These are phyloP conservation scores for Skeletonema grethae DNA, from an alignment of 108 stramenopile species.

Conservation along the genomic window DNA sequence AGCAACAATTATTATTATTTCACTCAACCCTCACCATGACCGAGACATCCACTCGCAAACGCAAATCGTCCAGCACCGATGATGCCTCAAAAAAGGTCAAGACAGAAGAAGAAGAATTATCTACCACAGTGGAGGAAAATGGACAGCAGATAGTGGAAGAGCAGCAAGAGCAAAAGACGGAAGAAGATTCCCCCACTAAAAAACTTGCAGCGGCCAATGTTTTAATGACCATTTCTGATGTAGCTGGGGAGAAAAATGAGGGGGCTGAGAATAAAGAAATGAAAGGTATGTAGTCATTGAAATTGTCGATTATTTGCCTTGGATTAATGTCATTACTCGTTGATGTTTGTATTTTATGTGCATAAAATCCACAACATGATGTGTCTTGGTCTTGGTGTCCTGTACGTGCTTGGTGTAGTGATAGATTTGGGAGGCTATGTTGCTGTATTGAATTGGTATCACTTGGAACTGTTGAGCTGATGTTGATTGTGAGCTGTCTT, in stretches of 20 bases:
- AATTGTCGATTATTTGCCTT: not conserved
- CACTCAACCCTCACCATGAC: not conserved
- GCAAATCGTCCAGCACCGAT: slow-evolving; percentile 21
- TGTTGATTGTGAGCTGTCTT: not conserved
- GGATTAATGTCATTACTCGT: not conserved
- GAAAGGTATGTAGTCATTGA: not conserved
- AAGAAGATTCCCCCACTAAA: not conserved
- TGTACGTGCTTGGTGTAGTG: not conserved
- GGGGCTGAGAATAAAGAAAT: not conserved
- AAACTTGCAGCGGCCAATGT: slow-evolving; percentile 11
- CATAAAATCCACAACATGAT: not conserved
- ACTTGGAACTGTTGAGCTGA: not conserved
- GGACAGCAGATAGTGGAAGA: not conserved
- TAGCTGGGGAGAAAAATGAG: not conserved
- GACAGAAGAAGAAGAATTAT: slow-evolving; percentile 4
- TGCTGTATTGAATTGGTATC: no score
- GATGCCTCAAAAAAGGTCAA: slow-evolving; percentile 37
- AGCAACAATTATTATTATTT: no score
- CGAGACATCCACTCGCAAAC: slow-evolving; percentile 32
- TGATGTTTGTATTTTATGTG: not conserved
- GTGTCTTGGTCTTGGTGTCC: not conserved
- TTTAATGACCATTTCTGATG: not conserved
- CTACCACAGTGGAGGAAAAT: slow-evolving; percentile 17
- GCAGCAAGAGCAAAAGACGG: not conserved
- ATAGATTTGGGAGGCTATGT: not conserved